Evolutionary conservation across 306 rosid species (phyloP), one percentile per base, ranked within the genome.

Genomic region (Cotoneaster glaucophyllus): DNA sequence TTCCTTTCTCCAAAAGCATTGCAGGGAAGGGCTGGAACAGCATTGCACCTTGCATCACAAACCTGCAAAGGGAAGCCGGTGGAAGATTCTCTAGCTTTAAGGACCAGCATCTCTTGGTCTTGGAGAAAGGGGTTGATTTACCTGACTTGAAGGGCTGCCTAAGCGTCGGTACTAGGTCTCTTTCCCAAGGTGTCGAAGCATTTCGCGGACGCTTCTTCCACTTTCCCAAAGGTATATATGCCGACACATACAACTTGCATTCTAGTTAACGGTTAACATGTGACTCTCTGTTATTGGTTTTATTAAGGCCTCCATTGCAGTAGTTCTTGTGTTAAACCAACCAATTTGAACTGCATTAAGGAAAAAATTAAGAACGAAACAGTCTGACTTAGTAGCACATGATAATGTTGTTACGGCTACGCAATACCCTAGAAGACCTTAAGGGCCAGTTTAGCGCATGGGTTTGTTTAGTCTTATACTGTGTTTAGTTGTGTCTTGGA

Each of bases 61-160:
- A 84, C 28, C 77, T 86, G 75, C 93, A 85, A 79, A 83, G 86
- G 83, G 91, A 91, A 84, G 90, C 89, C 59, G 54, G 71, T 70
- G 85, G 74, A 71, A 83, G 82, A 71, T 61, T 90, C 25, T 63
- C 82, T 63, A 74, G 67, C 85, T 79, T 94, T 66, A 83, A 78
- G 78, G 78, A 74, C 75, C 88, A 80, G 15, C 77, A 81, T 80
- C 74, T 85, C 78, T 82, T 82, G 77, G 81, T 82, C 77, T 82
- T 82, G 77, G 81, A 82, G 66, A 74, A 86, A 43, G 90, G 85
- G 78, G 25, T 87, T 48, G 82, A 85, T 75, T 74, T 85, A 39
- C 76, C 76, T 74, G 88, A 82, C 74, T 45, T 79, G 83, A 91
- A 87, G 83, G 83, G 83, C 62, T 80, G 75, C 50, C 74, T 86